phyloP scores from a whole-genome alignment of 331 rosid species.

The Erythrophleum ivorense region DNA sequence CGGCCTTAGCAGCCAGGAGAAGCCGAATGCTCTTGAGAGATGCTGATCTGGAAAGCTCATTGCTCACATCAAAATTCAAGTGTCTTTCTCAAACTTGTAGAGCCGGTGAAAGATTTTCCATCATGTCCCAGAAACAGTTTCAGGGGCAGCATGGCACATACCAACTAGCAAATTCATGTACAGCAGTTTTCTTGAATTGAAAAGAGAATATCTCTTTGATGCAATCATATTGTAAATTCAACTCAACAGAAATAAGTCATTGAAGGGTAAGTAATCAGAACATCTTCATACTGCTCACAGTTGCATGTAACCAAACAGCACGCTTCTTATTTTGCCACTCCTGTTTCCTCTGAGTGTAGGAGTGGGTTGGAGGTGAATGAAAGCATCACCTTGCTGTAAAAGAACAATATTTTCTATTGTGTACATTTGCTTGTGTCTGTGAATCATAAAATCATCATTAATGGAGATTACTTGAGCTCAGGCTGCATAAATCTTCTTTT shows the following conservation, averaged over 20 bases:
- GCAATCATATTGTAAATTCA: constrained; percentile 15
- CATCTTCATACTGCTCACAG: constrained; percentile 20
- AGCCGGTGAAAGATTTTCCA: constrained; percentile 57
- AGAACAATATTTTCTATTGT: not conserved
- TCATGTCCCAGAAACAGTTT: constrained; percentile 56
- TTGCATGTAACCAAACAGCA: not conserved
- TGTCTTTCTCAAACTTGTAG: constrained; percentile 51
- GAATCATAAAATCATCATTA: constrained; percentile 12
- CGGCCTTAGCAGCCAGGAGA: constrained; percentile 51
- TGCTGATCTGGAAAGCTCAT: constrained; percentile 51
- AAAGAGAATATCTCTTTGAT: constrained; percentile 18
- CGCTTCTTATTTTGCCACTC: constrained; percentile 17
- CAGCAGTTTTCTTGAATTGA: constrained; percentile 60
- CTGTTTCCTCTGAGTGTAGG: not conserved
- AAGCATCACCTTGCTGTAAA: not conserved
- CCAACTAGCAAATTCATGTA: constrained; percentile 63
- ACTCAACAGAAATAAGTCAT: constrained; percentile 18
- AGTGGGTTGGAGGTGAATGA: constrained; percentile 5
- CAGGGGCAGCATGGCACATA: constrained; percentile 58
- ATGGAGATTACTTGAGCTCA: constrained; percentile 2
- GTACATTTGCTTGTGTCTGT: not conserved
- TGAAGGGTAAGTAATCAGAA: constrained; percentile 24
- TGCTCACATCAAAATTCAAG: constrained; percentile 49
- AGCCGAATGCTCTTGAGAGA: constrained; percentile 53
- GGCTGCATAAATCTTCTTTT: not conserved